phyloP scores from a whole-genome alignment of 2,329 filamentous ascomycete genomes.

The Pseudocercospora fijiensis region DNA sequence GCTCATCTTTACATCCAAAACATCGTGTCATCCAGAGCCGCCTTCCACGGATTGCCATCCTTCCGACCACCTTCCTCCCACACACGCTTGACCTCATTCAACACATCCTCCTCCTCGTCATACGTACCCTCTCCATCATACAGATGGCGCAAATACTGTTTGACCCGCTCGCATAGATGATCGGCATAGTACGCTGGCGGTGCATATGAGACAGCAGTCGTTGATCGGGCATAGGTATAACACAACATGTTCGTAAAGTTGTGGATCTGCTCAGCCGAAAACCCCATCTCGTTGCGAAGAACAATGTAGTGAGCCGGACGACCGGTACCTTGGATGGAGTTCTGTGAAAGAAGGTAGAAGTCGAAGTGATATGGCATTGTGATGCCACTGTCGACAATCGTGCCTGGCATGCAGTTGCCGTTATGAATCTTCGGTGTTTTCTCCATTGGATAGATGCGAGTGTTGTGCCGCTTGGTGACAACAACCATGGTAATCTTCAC shows the following conservation, averaged over 20 bases:
- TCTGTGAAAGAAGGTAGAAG: conserved; percentile 41
- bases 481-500: conserved; percentile 35
- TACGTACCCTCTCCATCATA: background rate
- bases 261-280: conserved; percentile 29
- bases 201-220: conserved; percentile 38
- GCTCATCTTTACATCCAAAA: conserved; percentile 29
- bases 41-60: conserved; percentile 31
- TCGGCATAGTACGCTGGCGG: conserved; percentile 44
- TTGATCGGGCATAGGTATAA: conserved; percentile 39
- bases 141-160: conserved; percentile 31
- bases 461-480: conserved; percentile 44
- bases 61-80: background rate
- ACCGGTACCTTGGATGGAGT: conserved; percentile 36
- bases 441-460: conserved; percentile 41
- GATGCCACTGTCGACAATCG: conserved; percentile 35
- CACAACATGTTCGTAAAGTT: conserved; percentile 37
- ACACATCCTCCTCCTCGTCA: background rate
- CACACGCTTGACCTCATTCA: conserved; percentile 3
- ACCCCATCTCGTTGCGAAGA: conserved; percentile 32
- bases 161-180: conserved; percentile 41
- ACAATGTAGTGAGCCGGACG: conserved; percentile 39
- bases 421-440: conserved; percentile 9
- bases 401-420: conserved; percentile 35
- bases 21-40: conserved; percentile 30
- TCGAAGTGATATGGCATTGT: conserved; percentile 35